Percentiles rank a stretch among this genome's conserved stretches.
Evolutionary conservation across 441 rosid species (phyloP).

Genomic region (Breynia disticha): DNA sequence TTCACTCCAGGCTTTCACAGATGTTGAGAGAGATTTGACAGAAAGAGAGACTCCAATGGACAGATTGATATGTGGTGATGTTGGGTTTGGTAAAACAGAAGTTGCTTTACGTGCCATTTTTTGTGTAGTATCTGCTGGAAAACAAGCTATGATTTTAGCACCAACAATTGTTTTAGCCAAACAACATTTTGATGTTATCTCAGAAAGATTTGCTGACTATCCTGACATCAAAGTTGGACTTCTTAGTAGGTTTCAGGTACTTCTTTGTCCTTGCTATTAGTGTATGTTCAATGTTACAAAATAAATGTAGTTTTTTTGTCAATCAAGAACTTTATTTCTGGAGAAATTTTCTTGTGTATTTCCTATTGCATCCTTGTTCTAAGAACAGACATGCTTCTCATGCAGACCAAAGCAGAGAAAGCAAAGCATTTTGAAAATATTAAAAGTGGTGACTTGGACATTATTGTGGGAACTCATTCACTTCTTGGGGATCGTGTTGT

Average conservation of each 20-base stretch:
- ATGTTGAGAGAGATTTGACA: conserved; percentile 88
- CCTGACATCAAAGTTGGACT: conserved; percentile 65
- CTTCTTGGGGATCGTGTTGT: conserved; percentile 95
- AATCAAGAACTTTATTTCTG: conserved; percentile 4
- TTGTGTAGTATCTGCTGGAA: conserved; percentile 75
- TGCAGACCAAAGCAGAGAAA: conserved; percentile 83
- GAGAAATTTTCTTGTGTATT: conserved; percentile 10
- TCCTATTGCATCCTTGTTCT: conserved; percentile 2
- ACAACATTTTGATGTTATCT: conserved; percentile 87
- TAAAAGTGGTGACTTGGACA: conserved; percentile 63
- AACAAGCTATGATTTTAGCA: conserved; percentile 96
- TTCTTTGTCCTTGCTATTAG: not conserved
- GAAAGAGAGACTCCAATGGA: conserved; percentile 97
- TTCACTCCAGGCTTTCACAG: conserved; percentile 73
- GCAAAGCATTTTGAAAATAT: conserved; percentile 67
- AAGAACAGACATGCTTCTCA: conserved; percentile 16
- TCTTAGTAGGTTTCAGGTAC: conserved; percentile 92
- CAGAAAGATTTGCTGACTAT: conserved; percentile 63
- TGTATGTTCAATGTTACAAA: too few relatives aligned
- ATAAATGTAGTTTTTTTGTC: too few relatives aligned
- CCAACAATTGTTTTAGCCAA: conserved; percentile 93
- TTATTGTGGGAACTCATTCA: conserved; percentile 92
- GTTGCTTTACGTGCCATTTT: conserved; percentile 93
- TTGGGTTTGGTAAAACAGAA: conserved; percentile 98
- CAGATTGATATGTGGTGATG: conserved; percentile 91